Evolutionary conservation across 305 asterid genomes (phyloP), one percentile per base, ranked within the genome.

Genomic region (Solanum chacoense): DNA sequence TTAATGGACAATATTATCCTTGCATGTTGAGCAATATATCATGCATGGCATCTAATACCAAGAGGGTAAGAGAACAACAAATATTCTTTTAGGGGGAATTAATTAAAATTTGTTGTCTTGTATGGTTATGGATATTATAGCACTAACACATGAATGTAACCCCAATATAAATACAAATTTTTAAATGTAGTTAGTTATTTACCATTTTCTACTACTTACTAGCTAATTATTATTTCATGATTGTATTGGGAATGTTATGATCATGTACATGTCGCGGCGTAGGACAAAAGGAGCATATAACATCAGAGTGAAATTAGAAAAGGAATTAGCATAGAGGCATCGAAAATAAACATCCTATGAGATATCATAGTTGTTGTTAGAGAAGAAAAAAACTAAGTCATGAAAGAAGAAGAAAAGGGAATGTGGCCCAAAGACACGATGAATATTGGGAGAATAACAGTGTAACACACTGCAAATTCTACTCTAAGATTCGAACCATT

Each of bases 1-100:
- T 13, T 87, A 89, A 78, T 90, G 89, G 37, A 83, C 94, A 26
- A 16, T 38, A 85, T 87, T 89, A 89, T 88, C 95, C 95, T 87
- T 90, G 29, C 90, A 81, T 87, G 89, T 88, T 85, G 75, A n/a
- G 13, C 13, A 36, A 40, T 67, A 88, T 86, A 42, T 84, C 91
- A 88, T 79, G 85, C 26, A 84, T 88, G 89, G 24, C 7, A 35
- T 90, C 88, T 81, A 55, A 22, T n/a, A n/a, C 18, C 11, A 22
- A 36, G 20, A 77, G 84, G 81, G 24, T 5, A 38, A 37, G 14
- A 16, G 18, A 81, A 40, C 38, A 81, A 10, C 20, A 45, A 29
- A 80, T 87, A 67, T 71, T 78, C 31, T 40, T 67, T 18, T 37
- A 87, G 83, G 90, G 31, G 6, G 42, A 75, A 36, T 77, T 26